These are phyloP conservation scores for Apocynum venetum DNA, from an alignment of 257 asterid genomes.

Conservation along the genomic window DNA sequence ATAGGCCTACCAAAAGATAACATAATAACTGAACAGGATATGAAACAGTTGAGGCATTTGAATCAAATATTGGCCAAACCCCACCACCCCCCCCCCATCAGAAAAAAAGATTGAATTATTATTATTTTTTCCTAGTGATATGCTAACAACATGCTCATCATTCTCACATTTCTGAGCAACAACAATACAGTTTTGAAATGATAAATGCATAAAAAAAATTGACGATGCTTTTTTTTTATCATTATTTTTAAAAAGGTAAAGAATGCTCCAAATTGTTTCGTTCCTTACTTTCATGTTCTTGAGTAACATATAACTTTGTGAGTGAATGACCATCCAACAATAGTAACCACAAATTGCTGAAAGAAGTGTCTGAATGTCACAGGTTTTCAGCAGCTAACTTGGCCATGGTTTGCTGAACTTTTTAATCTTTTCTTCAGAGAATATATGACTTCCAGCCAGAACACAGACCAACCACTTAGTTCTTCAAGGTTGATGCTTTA, in stretches of 20 bases:
- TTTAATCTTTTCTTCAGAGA: not conserved
- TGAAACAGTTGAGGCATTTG: too few relatives aligned
- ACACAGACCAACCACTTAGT: not conserved
- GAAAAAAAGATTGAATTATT: too few relatives aligned
- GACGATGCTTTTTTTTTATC: not conserved
- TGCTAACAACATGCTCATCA: too few relatives aligned
- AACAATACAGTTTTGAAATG: not conserved
- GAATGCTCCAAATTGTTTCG: not conserved
- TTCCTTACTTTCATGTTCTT: not conserved
- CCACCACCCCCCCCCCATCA: too few relatives aligned
- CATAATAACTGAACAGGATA: too few relatives aligned
- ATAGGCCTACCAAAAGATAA: too few relatives aligned
- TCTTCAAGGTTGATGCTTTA: not conserved
- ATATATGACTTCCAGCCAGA: not conserved
- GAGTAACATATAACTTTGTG: not conserved
- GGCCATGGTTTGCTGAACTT: not conserved
- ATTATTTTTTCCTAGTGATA: too few relatives aligned
- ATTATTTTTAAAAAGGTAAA: not conserved
- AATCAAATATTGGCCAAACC: too few relatives aligned
- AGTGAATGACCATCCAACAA: not conserved
- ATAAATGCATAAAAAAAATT: not conserved
- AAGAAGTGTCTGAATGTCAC: not conserved
- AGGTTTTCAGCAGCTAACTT: not conserved
- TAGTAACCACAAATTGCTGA: not conserved
- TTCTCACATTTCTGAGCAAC: not conserved